Evolutionary conservation across 257 asterid species (phyloP).

Genomic region (Osmanthus fragrans): DNA sequence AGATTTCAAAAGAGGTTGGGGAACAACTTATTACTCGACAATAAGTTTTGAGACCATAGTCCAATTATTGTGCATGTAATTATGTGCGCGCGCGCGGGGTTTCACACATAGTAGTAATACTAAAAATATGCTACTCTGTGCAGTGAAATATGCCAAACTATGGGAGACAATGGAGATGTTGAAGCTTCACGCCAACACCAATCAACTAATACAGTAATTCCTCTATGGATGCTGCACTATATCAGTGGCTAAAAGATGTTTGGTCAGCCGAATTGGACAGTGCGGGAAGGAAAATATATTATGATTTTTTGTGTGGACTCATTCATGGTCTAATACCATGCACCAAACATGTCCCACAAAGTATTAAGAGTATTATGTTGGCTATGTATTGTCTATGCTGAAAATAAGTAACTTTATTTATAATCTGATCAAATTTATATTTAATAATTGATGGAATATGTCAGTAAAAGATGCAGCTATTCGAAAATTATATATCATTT

Average conservation of each 20-base stretch:
- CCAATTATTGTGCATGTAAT: too few species aligned
- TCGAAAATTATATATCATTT: too few species aligned
- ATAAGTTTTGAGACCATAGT: too few species aligned
- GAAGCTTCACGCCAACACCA: constrained; percentile 40
- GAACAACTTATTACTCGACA: neutral
- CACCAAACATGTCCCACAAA: neutral
- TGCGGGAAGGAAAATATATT: neutral
- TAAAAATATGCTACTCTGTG: constrained; percentile 10
- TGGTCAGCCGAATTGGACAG: neutral
- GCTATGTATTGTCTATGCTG: neutral
- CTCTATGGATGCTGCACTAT: constrained; percentile 62
- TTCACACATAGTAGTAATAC: neutral
- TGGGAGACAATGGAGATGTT: constrained; percentile 20
- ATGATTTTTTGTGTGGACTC: neutral
- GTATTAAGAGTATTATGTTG: neutral
- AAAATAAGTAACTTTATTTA: neutral
- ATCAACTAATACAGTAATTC: constrained; percentile 43
- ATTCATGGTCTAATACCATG: neutral
- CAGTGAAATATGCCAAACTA: constrained; percentile 40
- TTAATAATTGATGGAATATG: neutral
- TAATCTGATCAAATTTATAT: too few species aligned
- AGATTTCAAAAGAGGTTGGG: neutral
- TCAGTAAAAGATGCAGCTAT: neutral
- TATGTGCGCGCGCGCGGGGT: too few species aligned
- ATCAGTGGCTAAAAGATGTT: constrained; percentile 18